Evolutionary conservation across 768 basidiomycete species (phyloP), one percentile per base, ranked within the genome.

Genomic region (Termitomyces heimii): DNA sequence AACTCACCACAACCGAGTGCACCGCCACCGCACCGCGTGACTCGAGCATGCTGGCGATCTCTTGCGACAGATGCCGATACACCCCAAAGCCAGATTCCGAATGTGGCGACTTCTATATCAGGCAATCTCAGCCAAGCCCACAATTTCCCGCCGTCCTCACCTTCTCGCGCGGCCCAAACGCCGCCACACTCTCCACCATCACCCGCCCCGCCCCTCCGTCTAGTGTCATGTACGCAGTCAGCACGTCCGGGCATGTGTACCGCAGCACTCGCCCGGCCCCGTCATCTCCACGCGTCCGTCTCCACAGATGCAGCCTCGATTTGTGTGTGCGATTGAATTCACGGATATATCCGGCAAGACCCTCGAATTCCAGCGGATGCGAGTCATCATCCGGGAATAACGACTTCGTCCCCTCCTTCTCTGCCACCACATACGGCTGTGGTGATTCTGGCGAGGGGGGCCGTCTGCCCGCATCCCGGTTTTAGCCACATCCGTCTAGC

Each of bases 111-210:
- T 83, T 87, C 87, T 89, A 60, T 28, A n/a, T 49, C 18, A 2
- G 37, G 35, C 10, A 52, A 14, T 52, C n/a, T 45, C 57, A 57
- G 49, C 42, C 46, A 39, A 28, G 16, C 6, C 20, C 14, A 8
- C 22, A 14, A 2, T 43, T 22, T 50, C 32, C 26, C 48, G 8
- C 18, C 39, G 32, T 18, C 34, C 76, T 52, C 60, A 86, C 89
- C 73, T 74, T 78, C 73, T 92, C 90, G 63, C 89, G 75, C 24
- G 89, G 83, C 6, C 86, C 89, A 67, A 90, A 88, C 10, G 78
- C 80, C n/a, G 83, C 77, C 44, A 88, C 76, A 54, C 77, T 86
- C 64, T 89, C 87, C 31, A 85, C 78, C 13, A 60, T n/a, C 0
- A 61, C 44, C 10, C 79, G 61, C 39, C 84, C 70, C 5, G 63